A percentile compares a stretch with the other conserved stretches of the same genome.
These are phyloP conservation scores for Trypanosoma vivax DNA, from an alignment of 208 protist genomes.

Conservation along the genomic window DNA sequence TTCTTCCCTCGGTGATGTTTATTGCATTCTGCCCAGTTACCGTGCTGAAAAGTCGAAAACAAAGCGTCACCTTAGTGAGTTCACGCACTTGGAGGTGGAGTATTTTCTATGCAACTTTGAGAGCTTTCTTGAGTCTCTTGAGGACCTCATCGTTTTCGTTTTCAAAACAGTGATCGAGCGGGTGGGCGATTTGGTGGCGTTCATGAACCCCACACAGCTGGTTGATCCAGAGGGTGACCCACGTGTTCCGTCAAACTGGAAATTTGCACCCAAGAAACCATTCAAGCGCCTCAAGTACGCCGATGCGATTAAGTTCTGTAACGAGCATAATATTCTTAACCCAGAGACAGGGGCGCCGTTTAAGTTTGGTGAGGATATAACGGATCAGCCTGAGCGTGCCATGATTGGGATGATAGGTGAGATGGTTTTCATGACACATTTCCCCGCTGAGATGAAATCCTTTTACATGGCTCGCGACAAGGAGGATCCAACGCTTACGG, in stretches of 20 bases:
- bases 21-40: slow-evolving; percentile 95
- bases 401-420: slow-evolving; percentile 97
- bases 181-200: slow-evolving; percentile 68
- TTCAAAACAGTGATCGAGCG: slow-evolving; percentile 73
- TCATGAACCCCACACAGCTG: slow-evolving; percentile 89
- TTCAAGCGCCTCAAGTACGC: slow-evolving; percentile 95
- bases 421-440: slow-evolving; percentile 96
- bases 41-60: slow-evolving; percentile 98
- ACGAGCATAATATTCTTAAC: slow-evolving; percentile 93
- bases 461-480: slow-evolving; percentile 98
- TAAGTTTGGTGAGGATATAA: slow-evolving; percentile 96
- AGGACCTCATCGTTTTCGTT: slow-evolving; percentile 92
- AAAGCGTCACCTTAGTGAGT: slow-evolving; percentile 97
- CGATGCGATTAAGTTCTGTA: slow-evolving; percentile 96
- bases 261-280: slow-evolving; percentile 89
- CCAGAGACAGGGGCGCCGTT: slow-evolving; percentile 85
- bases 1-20: slow-evolving; percentile 94
- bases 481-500: slow-evolving; percentile 79
- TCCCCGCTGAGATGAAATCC: slow-evolving; percentile 97
- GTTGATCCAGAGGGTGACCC: slow-evolving; percentile 52
- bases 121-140: slow-evolving; percentile 89
- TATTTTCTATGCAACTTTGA: slow-evolving; percentile 96
- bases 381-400: slow-evolving; percentile 95
- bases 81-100: slow-evolving; percentile 98
- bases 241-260: slow-evolving; percentile 71